Conservation (phyloP, 208 protist species). For the Acanthamoeba rhysodes region DNA sequence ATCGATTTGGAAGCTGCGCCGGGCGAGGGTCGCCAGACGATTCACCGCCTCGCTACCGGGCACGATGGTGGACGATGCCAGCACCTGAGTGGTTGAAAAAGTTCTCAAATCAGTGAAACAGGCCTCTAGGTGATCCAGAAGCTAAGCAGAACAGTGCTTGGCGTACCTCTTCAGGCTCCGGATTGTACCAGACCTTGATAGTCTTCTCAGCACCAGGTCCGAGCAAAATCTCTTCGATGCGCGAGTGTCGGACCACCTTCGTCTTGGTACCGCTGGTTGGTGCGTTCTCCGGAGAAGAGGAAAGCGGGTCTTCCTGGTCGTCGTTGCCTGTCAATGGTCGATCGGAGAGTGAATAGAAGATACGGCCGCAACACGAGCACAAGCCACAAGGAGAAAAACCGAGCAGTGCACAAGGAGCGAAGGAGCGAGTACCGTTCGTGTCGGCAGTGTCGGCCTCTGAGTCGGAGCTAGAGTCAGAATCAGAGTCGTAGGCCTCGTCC, state of each 20-base stretch:
- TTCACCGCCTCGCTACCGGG: slow-evolving; percentile 50
- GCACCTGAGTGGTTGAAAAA: not conserved
- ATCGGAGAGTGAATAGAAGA: not conserved
- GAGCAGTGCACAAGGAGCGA: too few species aligned
- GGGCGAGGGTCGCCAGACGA: not conserved
- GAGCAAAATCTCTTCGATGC: slow-evolving; percentile 83
- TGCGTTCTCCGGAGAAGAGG: not conserved
- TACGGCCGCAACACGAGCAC: not conserved
- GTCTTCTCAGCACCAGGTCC: slow-evolving; percentile 80
- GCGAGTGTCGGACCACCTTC: not conserved
- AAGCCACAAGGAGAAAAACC: not conserved
- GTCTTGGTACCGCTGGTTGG: not conserved
- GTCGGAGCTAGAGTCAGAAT: not conserved
- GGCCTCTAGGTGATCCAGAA: not conserved
- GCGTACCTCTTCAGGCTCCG: slow-evolving; percentile 66
- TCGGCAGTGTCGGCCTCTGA: not conserved
- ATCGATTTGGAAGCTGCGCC: slow-evolving; percentile 29
- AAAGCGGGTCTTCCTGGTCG: slow-evolving; percentile 2
- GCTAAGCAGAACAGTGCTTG: not conserved
- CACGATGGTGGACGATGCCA: slow-evolving; percentile 19
- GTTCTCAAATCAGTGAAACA: not conserved
- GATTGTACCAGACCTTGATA: slow-evolving; percentile 80
- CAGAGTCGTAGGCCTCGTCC: slow-evolving; percentile 41
- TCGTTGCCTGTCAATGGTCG: not conserved
- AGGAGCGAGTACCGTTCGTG: not conserved